phyloP scores from a whole-genome alignment of 2,329 filamentous ascomycete genomes.

The Aureobasidium zeae region DNA sequence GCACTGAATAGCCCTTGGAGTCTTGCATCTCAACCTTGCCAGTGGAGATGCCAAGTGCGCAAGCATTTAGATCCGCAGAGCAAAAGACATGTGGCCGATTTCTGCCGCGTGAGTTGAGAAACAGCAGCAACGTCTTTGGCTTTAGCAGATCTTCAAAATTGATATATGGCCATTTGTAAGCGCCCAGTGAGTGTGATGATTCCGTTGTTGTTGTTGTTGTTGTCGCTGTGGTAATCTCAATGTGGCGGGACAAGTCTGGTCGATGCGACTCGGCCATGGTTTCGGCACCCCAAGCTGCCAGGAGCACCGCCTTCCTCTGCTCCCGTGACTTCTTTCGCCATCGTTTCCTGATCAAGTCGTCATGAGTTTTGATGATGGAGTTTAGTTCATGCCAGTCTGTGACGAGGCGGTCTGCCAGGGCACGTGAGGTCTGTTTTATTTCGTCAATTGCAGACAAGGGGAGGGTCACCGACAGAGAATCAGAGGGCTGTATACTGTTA shows the following conservation, averaged over 20 bases:
- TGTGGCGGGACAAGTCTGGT: conserved; percentile 40
- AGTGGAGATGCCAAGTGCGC: conserved; percentile 1
- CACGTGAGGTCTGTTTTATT: neutral
- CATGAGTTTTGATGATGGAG: conserved; percentile 41
- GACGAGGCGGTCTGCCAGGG: conserved; percentile 26
- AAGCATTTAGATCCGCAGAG: neutral
- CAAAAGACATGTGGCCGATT: conserved; percentile 31
- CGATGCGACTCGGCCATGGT: conserved; percentile 44
- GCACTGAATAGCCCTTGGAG: conserved; percentile 20
- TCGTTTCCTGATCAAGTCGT: conserved; percentile 43
- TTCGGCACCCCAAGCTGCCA: conserved; percentile 37
- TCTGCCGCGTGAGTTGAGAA: conserved; percentile 45
- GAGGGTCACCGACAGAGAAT: neutral
- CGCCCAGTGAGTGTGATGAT: conserved; percentile 20
- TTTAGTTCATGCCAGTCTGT: conserved; percentile 30
- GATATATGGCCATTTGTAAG: conserved; percentile 46
- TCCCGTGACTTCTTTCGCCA: conserved; percentile 46
- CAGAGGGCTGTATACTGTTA: neutral
- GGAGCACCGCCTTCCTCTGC: conserved; percentile 40
- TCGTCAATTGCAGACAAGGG: neutral
- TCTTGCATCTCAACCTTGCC: neutral
- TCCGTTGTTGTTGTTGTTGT: conserved; percentile 20
- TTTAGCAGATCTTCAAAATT: conserved; percentile 48
- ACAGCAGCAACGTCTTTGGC: conserved; percentile 37
- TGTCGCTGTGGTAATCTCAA: conserved; percentile 19